These are phyloP conservation scores for Leucocoprinus sp. DNA, from an alignment of 768 basidiomycete genomes.

Conservation along the genomic window DNA sequence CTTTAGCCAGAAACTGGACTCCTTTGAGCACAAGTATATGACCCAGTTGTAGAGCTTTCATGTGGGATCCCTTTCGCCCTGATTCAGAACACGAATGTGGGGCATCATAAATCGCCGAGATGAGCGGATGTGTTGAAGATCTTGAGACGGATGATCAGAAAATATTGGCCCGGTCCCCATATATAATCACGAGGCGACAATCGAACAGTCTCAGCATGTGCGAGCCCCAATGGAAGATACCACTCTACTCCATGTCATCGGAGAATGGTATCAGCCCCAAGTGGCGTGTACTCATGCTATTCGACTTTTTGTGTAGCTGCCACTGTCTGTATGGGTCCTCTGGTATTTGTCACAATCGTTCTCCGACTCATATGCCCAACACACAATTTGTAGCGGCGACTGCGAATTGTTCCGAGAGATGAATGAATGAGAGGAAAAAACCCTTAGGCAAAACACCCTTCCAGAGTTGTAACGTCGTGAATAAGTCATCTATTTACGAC, in stretches of 20 bases:
- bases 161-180: constrained; percentile 78
- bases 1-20: constrained; percentile 18
- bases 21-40: constrained; percentile 23
- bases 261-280: neutral
- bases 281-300: neutral
- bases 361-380: constrained; percentile 46
- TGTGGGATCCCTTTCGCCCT: constrained; percentile 66
- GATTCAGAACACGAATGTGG: constrained; percentile 54
- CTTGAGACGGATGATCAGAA: constrained; percentile 53
- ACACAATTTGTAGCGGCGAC: constrained; percentile 49
- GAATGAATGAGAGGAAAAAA: constrained; percentile 42
- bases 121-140: constrained; percentile 67
- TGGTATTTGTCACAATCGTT: constrained; percentile 29
- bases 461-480: neutral
- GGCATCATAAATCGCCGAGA: constrained; percentile 48
- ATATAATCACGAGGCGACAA: constrained; percentile 47
- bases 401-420: constrained; percentile 44
- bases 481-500: constrained; percentile 24
- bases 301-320: neutral
- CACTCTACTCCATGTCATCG: neutral
- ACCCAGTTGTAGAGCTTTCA: constrained; percentile 55
- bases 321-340: constrained; percentile 19
- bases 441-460: constrained; percentile 29
- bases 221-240: constrained; percentile 52
- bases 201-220: constrained; percentile 39